Evolutionary conservation across 768 basidiomycete species (phyloP).

Genomic region (Russula brevipes): DNA sequence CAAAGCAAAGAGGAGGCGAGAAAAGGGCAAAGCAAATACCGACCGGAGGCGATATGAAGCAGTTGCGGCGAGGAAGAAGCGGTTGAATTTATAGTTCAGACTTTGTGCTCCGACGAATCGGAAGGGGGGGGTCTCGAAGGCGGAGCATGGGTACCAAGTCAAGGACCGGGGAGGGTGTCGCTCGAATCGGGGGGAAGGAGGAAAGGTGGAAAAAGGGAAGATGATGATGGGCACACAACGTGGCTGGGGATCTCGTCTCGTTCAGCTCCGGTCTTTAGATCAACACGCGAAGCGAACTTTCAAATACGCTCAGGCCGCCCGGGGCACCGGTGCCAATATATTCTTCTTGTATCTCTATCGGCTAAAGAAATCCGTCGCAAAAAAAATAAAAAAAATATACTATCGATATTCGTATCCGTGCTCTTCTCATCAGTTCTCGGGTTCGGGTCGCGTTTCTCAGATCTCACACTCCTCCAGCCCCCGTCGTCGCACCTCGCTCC

Average conservation of each 20-base stretch:
- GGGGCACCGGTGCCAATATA: not conserved
- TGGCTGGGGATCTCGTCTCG: constrained; percentile 8
- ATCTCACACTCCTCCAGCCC: no score
- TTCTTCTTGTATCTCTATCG: no score
- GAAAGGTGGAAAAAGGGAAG: not conserved
- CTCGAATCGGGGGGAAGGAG: not conserved
- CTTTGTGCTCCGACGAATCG: constrained; percentile 25
- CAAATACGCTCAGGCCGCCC: not conserved
- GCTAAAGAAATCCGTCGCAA: no score
- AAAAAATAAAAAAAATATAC: not conserved
- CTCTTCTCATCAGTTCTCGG: no score
- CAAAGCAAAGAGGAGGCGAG: not conserved
- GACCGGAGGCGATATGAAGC: not conserved
- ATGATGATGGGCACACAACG: not conserved
- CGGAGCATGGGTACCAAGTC: constrained; percentile 11
- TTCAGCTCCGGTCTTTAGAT: constrained; percentile 15
- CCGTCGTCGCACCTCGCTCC: no score
- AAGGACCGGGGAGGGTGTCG: constrained; percentile 11
- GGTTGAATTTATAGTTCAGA: constrained; percentile 21
- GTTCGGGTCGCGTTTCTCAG: no score
- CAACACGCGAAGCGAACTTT: constrained; percentile 8
- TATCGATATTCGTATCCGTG: no score
- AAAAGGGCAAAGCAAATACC: not conserved
- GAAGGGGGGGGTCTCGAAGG: constrained; percentile 5
- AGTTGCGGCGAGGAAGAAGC: not conserved